Base-by-base conservation (phyloP, 2,329 filamentous ascomycete genomes). In the Colletotrichum siamense region DNA sequence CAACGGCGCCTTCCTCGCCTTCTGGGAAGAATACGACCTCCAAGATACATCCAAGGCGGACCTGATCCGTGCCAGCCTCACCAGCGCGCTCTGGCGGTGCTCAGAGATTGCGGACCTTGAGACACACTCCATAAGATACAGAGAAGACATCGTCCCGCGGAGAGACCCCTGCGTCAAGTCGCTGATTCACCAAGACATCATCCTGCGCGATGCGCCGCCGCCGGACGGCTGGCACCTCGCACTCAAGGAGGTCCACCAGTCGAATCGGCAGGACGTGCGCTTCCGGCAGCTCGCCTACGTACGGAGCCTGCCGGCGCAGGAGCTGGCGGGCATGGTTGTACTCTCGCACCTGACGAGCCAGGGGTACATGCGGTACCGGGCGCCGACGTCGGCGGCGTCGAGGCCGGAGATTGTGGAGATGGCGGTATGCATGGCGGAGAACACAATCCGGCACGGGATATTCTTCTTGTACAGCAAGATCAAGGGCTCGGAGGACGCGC, bases 391-490 rank as follows among this genome's bases (percentile, higher is more conserved):
- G 10, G 70, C 70, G n/a, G 16, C 13, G 22, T 57, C 44, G 1
- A 67, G 72, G 22, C 71, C 75, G 10, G 75, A 75, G n/a, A 32
- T 71, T 16, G 52, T 77, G 8, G 77, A 78, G 69, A 73, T 70
- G 77, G 69, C 68, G 5, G 67, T 77, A 8, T 72, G 72, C 24
- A 72, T 77, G 34, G 76, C 72, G 5, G 77, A 78, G 59, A 77
- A 77, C 34, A 70, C 70, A 7, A 61, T 76, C 26, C 69, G 77
- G 4, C 77, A 78, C 57, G 77, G 77, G 26, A 55, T 73, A 2
- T 77, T 77, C 36, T 78, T 78, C 59, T 34, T 78, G 6, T 44
- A 76, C n/a, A 24, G 64, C 34, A 75, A 77, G 36, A 36, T 72
- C 8, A 18, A 30, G 22, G 52, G 69, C 5, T 55, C 70, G 49